Evolutionary conservation across 805 yeast species (phyloP), one percentile per base, ranked within the genome.

Genomic region (Candida tammaniensis): DNA sequence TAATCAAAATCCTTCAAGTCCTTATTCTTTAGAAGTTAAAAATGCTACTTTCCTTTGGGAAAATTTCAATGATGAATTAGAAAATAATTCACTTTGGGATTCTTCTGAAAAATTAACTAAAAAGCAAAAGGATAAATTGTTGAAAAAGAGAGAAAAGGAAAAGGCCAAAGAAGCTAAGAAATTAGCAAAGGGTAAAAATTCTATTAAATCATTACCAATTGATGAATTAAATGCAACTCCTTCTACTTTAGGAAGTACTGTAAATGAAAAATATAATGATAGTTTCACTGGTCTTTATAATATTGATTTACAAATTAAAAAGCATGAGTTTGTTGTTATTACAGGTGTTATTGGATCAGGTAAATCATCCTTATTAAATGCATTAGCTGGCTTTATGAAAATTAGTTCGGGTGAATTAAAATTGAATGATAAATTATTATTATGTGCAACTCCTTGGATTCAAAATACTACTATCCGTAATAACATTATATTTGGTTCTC

Each of bases 281-380:
- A 35, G 6, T 15, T 66, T 64, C 46, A 53, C 54, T 9, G 71
- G 72, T 6, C 55, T 67, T 24, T 24, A 42, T 10, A 50, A 66
- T 34, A 48, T 67, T 25, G 56, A 59, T 40, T 51, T 67, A 35
- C 33, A 45, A 4, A 43, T 67, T 27, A 44, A 48, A 17, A 46
- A 41, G 25, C 56, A 57, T 14, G 71, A 66, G 40, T 67, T 67
- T 41, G 52, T 67, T 27, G 64, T 65, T 20, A 53, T 67, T 17
- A 64, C 71, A 14, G 73, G 73, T 18, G 53, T 55, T 27, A 65
- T 65, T 42, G 73, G 73, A 12, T 55, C 68, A 5, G 73, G 73
- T 31, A 67, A 67, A 43, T 50, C 71, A 1, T 63, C 72, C 2
- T 52, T 67, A 24, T 55, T 67, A 31, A 51, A 42, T 36, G 73